Base-by-base conservation (phyloP, 2,329 filamentous ascomycete species). In the Nectriaceae sp. region DNA sequence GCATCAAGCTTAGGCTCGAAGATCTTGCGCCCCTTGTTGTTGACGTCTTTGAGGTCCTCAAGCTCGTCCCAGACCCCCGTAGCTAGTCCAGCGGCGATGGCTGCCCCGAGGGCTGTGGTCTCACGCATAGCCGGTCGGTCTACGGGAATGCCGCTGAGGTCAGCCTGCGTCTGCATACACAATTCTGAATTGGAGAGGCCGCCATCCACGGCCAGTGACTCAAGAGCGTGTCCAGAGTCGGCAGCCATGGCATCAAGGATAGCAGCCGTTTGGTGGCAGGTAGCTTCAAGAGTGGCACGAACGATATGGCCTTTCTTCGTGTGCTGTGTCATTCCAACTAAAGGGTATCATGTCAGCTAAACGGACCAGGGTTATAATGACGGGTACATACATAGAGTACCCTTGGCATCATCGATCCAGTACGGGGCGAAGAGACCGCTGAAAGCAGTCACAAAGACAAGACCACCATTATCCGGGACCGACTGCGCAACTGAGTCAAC, bases 371-470 rank as follows among this genome's bases (percentile, higher is more conserved):
- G 20, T 22, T 6, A 46, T 37, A 8, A 35, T 3, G 29, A 41
- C 6, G n/a, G 19, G 4, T 22, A 74, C 79, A 72, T 74, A 85
- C 81, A 92, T 47, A 94, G 83, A 4, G 91, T 96, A 50, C 91
- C 91, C 67, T 91, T 88, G 18, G 90, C 90, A 70, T 95, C 89
- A 65, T 96, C 90, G 53, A 96, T 93, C 91, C 91, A 96, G 70
- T 96, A 96, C 0, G 91, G 91, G 1, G 91, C 91, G 66, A 96
- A 96, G 3, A 96, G 79, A 45, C 91, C 91, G 68, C 87, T 91
- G 67, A 96, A 96, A 2, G 91, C 91, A 3, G 91, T 96, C 51
- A 96, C 91, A 61, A 96, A 85, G 16, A 92, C 83, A 46, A 91
- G 87, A 6, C 91, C 91, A 46, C 90, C 91, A 52, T 88, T 95